Base-by-base conservation (phyloP, 2,329 filamentous ascomycete species). In the Balansia obtecta region DNA sequence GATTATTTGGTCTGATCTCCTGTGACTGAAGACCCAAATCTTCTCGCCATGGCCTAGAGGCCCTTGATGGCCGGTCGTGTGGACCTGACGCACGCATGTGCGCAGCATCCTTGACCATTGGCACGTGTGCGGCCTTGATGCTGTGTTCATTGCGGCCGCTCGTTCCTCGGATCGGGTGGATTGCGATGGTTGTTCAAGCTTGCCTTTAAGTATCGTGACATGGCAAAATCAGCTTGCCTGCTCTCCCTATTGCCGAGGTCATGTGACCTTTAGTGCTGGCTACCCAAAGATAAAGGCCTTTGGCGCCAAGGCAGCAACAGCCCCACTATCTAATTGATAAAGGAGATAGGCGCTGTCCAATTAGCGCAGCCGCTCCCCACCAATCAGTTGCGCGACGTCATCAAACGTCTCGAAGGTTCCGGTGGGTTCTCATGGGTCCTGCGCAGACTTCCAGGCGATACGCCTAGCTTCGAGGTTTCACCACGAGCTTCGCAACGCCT, bases 11-110 rank as follows among this genome's bases (percentile, higher is more conserved):
- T 76, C 69, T 15, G 70, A 65, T 50, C 68, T 60, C 49, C 77
- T 65, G 62, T 81, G 71, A 58, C 67, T 65, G 59, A 73, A 78
- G 49, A 80, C 63, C 71, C 71, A 82, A 59, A 82, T 76, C 59
- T 73, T 70, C 67, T 80, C 75, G 59, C 77, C 77, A 52, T 78
- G 76, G 52, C 68, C 68, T 40, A 67, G 60, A 16, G 66, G 61
- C 10, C 53, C 56, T 38, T 59, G 52, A 32, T 59, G 63, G n/a
- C 56, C 60, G 32, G 55, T 57, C 37, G 57, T 59, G 48, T 65
- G 61, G 27, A 58, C 66, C 51, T 69, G 62, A 51, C 74, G 72
- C 55, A 71, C 58, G 56, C 66, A 71, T 54, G 65, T 66, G 56
- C 67, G 62, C 39, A 70, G 60, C 46, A 71, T 58, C 53, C 65